Evolutionary conservation across 805 yeast species (phyloP).

Genomic region (Candida arabinofermentans): DNA sequence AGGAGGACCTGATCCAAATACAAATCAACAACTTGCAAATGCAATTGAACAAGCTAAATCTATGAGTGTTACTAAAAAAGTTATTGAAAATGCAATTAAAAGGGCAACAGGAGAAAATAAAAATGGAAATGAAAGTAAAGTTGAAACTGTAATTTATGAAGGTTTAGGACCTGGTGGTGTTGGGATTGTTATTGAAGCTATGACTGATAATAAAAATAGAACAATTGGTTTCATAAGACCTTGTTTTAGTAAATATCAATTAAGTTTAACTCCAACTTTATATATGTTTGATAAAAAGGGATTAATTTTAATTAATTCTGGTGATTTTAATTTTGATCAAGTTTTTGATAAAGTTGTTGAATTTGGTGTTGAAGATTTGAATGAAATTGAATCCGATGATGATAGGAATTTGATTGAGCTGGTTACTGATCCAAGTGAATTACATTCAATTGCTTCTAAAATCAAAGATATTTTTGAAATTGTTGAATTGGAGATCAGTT

Average conservation of each 20-base stretch:
- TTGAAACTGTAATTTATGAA: conserved; percentile 68
- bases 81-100: conserved; percentile 82
- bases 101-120: conserved; percentile 72
- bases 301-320: conserved; percentile 50
- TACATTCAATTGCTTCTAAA: conserved; percentile 56
- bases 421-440: conserved; percentile 59
- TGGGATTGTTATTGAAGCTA: conserved; percentile 78
- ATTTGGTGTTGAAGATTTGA: conserved; percentile 72
- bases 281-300: conserved; percentile 81
- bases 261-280: conserved; percentile 66
- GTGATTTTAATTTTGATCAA: conserved; percentile 36
- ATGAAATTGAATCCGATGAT: conserved; percentile 14
- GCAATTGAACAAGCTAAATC: conserved; percentile 76
- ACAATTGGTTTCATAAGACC: conserved; percentile 73
- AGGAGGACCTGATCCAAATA: conserved; percentile 64
- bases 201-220: conserved; percentile 84
- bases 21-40: conserved; percentile 59
- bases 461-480: conserved; percentile 57
- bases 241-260: conserved; percentile 63
- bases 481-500: conserved; percentile 69
- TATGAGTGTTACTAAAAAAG: conserved; percentile 74
- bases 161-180: conserved; percentile 93
- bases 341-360: conserved; percentile 67
- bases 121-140: conserved; percentile 36
- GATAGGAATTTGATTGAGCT: conserved; percentile 37